A percentile compares a stretch with the other conserved stretches of the same genome.
phyloP scores from a whole-genome alignment of 768 basidiomycete genomes.

The Suillus discolor region DNA sequence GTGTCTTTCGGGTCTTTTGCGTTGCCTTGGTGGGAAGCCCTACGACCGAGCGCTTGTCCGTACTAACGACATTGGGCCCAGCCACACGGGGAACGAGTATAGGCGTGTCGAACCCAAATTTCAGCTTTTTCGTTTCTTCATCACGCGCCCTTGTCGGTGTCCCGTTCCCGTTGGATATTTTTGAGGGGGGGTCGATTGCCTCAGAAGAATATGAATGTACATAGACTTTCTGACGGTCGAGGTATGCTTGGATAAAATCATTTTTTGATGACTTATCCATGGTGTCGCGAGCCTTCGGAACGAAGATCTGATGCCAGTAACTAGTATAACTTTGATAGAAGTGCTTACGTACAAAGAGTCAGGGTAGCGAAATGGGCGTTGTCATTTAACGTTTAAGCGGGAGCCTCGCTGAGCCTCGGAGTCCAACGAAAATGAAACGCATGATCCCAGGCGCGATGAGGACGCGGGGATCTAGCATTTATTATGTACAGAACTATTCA shows the following conservation, averaged over 20 bases:
- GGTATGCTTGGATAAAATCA: constrained; percentile 46
- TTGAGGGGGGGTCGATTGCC: constrained; percentile 27
- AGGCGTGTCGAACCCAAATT: constrained; percentile 54
- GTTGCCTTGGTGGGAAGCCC: constrained; percentile 1
- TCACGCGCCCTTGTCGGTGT: constrained; percentile 16
- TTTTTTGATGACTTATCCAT: constrained; percentile 40
- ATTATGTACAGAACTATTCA: not conserved
- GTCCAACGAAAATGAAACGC: not conserved
- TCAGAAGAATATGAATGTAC: constrained; percentile 46
- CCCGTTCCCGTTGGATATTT: constrained; percentile 11
- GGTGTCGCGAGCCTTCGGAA: not conserved
- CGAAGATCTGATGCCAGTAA: not conserved
- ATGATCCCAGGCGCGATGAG: not conserved
- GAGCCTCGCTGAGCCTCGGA: not conserved
- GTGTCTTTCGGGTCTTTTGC: constrained; percentile 12
- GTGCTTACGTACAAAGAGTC: constrained; percentile 1
- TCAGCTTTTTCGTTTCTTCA: constrained; percentile 14
- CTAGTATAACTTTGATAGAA: not conserved
- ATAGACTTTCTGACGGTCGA: constrained; percentile 51
- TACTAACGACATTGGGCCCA: constrained; percentile 6
- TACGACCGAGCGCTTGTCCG: not conserved
- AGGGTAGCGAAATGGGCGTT: not conserved
- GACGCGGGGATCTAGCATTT: not conserved
- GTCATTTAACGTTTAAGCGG: not conserved
- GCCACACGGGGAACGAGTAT: constrained; percentile 51